Evolutionary conservation across 495 filamentous ascomycete species (phyloP).

Genomic region (Margaritispora aquatica): DNA sequence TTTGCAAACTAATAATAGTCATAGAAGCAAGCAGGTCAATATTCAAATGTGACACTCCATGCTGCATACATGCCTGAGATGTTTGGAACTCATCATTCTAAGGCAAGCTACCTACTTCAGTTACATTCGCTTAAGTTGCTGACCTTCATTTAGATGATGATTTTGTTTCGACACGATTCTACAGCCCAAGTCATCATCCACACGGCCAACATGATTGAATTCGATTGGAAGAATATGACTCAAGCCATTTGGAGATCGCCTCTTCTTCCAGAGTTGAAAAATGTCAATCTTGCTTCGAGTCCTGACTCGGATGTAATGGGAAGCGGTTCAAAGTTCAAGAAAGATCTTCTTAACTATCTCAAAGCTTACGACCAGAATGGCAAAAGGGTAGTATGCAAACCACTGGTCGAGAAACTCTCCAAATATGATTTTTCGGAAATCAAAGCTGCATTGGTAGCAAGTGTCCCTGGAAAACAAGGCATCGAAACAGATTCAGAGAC

Average conservation of each 20-base stretch:
- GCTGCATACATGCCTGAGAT: slow-evolving; percentile 77
- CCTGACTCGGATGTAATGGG: slow-evolving; percentile 34
- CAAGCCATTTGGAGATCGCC: slow-evolving; percentile 83
- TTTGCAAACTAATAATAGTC: slow-evolving; percentile 2
- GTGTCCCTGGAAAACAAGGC: slow-evolving; percentile 62
- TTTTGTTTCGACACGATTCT: slow-evolving; percentile 71
- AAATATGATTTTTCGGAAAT: slow-evolving; percentile 66
- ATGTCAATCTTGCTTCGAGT: not conserved
- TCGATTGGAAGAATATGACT: slow-evolving; percentile 84
- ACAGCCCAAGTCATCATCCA: slow-evolving; percentile 77
- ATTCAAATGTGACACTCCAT: slow-evolving; percentile 63
- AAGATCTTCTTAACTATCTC: slow-evolving; percentile 69
- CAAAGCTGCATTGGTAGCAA: slow-evolving; percentile 68
- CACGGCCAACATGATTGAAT: slow-evolving; percentile 81
- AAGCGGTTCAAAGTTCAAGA: slow-evolving; percentile 66
- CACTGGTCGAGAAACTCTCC: slow-evolving; percentile 48
- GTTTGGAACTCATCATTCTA: slow-evolving; percentile 79
- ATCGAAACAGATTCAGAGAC: slow-evolving; percentile 40
- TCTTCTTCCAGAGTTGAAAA: slow-evolving; percentile 44
- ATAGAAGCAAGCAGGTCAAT: slow-evolving; percentile 42
- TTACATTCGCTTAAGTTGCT: not conserved
- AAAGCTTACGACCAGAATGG: slow-evolving; percentile 49
- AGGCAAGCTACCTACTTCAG: slow-evolving; percentile 4
- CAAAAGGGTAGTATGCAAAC: slow-evolving; percentile 39
- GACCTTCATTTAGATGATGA: slow-evolving; percentile 50